Conservation (phyloP, 2,329 filamentous ascomycete genomes). For the Tolypocladium ophioglossoides region DNA sequence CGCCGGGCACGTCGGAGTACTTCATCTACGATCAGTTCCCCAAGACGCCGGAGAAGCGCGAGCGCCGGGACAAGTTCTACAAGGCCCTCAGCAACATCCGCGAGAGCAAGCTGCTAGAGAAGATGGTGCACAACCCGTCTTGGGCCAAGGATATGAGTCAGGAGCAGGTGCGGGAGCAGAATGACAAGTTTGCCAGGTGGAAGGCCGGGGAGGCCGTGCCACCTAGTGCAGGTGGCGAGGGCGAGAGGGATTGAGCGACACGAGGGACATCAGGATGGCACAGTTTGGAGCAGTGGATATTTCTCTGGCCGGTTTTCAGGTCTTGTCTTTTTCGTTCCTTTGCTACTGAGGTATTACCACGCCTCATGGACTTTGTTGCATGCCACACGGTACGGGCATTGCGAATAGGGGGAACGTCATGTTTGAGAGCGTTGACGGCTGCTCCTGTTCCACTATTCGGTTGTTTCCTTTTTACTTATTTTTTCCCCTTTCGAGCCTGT, state of each 20-base stretch:
- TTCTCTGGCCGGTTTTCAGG: neutral
- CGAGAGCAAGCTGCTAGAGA: slow-evolving; percentile 61
- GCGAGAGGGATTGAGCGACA: neutral
- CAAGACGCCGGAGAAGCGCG: slow-evolving; percentile 55
- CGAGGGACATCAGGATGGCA: neutral
- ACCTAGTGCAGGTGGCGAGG: neutral
- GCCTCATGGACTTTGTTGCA: neutral
- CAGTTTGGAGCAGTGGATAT: neutral
- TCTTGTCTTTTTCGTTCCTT: neutral
- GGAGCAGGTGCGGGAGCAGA: slow-evolving; percentile 64
- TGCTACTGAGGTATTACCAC: neutral
- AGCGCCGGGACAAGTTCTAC: slow-evolving; percentile 38
- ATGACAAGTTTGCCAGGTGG: slow-evolving; percentile 51
- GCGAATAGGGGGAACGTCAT: neutral
- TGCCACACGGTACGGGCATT: neutral
- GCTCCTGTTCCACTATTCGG: slow-evolving; percentile 3
- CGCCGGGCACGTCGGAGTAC: slow-evolving; percentile 58
- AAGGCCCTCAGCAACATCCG: slow-evolving; percentile 49
- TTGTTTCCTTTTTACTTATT: neutral
- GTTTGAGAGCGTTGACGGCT: neutral
- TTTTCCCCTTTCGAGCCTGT: slow-evolving; percentile 3
- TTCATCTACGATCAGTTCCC: slow-evolving; percentile 61
- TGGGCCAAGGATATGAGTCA: slow-evolving; percentile 73
- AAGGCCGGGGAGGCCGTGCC: slow-evolving; percentile 36
- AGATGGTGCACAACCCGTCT: slow-evolving; percentile 70